Conservation (phyloP, 2,329 filamentous ascomycete species). For the Cytospora piceae region DNA sequence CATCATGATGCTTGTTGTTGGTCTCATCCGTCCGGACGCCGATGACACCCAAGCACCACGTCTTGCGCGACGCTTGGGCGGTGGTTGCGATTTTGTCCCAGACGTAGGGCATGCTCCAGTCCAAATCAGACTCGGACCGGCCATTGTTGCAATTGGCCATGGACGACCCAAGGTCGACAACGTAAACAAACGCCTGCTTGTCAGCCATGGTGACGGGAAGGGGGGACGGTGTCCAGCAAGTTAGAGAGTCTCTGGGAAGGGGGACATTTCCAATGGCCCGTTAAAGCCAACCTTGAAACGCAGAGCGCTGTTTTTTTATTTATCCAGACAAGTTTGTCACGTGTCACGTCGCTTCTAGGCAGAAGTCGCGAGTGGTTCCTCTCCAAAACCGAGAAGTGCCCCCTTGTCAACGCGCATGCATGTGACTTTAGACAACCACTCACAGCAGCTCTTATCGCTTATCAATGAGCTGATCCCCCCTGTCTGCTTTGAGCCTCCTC, state of each 20-base stretch:
- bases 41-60: constrained; percentile 75
- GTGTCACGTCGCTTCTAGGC: constrained; percentile 26
- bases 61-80: constrained; percentile 71
- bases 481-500: constrained; percentile 2
- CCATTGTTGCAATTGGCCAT: constrained; percentile 76
- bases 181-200: constrained; percentile 91
- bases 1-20: constrained; percentile 63
- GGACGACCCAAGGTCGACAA: constrained; percentile 85
- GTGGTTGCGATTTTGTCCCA: constrained; percentile 90
- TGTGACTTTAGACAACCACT: constrained; percentile 11
- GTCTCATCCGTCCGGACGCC: constrained; percentile 82
- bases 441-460: constrained; percentile 24
- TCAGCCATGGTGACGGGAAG: constrained; percentile 70
- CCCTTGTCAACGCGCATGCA: constrained; percentile 27
- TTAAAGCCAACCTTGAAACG: not conserved
- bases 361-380: constrained; percentile 25
- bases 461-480: constrained; percentile 23
- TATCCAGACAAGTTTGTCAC: constrained; percentile 1
- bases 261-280: constrained; percentile 1
- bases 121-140: constrained; percentile 77
- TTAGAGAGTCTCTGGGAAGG: not conserved
- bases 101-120: constrained; percentile 88
- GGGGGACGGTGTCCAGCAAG: not conserved
- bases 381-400: constrained; percentile 7
- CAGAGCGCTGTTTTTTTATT: constrained; percentile 1